Evolutionary conservation across 1,284 basidiomycete genomes (phyloP), one percentile per base, ranked within the genome.

Genomic region (Sutorius eximius): DNA sequence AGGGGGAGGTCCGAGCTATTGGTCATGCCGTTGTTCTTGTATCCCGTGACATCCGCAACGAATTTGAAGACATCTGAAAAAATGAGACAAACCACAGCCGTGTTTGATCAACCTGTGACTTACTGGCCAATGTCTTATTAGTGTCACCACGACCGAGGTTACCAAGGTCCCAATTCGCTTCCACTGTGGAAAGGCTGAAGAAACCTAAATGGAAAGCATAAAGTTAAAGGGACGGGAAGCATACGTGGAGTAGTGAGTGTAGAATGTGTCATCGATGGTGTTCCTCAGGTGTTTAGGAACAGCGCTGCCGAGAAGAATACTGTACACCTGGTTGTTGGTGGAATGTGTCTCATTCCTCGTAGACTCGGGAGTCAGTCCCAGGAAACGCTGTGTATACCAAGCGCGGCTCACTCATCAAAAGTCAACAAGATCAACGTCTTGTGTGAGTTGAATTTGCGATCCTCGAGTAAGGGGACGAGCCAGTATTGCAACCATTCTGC

Each of bases 91-190:
- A 38, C 7, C 24, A 40, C 13, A 15, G 4, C 37, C 13, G 22
- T 30, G 8, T 12, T 9, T 12, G 16, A 37, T 27, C 13, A 40
- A 30, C 7, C 13, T 11, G 49, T 2, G 7, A 56, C 68, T 57
- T 34, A 68, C 67, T 69, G 29, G 55, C 41, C 32, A 68, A 0
- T 1, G 64, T 66, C 68, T 70, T 68, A 71, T 81, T 80, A 20
- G 77, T 74, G 64, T 85, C 83, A 38, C 75, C 73, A 45, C 83
- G 79, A 30, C 84, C 83, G 22, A 86, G 80, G 20, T 78, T 79
- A 49, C 76, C 76, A 22, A 87, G 77, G 32, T 71, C 70, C 83
- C 85, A 89, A 75, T 89, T 89, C 45, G 78, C 77, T 71, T 87
- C 69, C 24, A 86, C 79, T 6, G 84, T 82, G 16, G 80, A 78